Evolutionary conservation across 305 asterid species (phyloP).

Genomic region (Ilex paraguariensis): DNA sequence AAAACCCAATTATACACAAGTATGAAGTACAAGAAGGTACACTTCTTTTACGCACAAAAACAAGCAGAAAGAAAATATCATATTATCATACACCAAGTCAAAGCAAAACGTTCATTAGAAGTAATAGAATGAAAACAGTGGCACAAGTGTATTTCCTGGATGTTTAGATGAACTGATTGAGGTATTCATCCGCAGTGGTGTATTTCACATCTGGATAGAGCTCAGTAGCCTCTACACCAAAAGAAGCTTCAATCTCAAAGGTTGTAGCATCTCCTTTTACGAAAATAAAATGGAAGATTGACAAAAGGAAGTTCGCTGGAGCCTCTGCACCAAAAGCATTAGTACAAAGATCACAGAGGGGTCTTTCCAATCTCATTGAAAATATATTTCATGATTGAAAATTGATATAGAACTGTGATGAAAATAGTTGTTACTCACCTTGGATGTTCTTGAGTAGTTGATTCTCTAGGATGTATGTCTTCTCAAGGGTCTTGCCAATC

Average conservation of each 20-base stretch:
- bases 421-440: neutral
- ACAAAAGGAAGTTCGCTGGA: neutral
- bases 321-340: neutral
- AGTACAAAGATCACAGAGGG: no score
- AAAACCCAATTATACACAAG: no score
- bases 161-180: conserved; percentile 33
- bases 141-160: no score
- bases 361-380: no score
- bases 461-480: conserved; percentile 26
- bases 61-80: no score
- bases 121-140: no score
- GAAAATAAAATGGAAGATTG: neutral
- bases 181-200: conserved; percentile 27
- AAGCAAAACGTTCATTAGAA: no score
- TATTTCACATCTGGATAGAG: conserved; percentile 45
- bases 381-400: no score
- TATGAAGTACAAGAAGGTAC: no score
- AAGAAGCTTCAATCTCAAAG: conserved; percentile 38
- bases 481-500: conserved; percentile 30
- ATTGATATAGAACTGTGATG: no score
- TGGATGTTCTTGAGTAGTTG: conserved; percentile 7
- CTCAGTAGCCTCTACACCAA: conserved; percentile 41
- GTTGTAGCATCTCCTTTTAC: conserved; percentile 36
- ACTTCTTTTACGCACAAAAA: no score
- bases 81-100: no score